Base-by-base conservation (phyloP, 352 stramenopile species). In the Blastocystis sp. region DNA sequence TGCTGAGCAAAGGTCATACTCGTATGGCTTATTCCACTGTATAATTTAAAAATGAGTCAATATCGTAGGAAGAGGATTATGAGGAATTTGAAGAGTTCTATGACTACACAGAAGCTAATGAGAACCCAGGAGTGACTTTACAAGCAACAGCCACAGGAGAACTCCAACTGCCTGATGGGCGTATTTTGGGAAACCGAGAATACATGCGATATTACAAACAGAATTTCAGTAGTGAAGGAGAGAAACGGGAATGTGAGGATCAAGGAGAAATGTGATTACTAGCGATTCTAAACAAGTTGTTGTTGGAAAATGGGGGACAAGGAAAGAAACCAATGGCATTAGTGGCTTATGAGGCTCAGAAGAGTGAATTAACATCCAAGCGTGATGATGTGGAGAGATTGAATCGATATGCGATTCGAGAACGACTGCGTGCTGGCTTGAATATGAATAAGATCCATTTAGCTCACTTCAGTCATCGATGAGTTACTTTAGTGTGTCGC, bases 191-290 rank as follows among this genome's bases (percentile, higher is more conserved):
- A n/a, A 92, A 93, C 32, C 93, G 94, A 67, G 92, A 94, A 85
- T 95, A 94, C 89, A 90, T 90, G 58, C 90, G 92, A 61, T 96
- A 95, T 89, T 96, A 96, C 91, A 93, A 93, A 58, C 93, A 96
- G 89, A 90, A 88, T 58, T 95, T 95, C 89, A 91, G 91, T 74
- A 92, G 91, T 3, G 92, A 95, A 29, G 92, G 95, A 43, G 75
- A 86, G 37, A 80, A 78, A 21, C 32, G 75, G 6, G 42, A 75
- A 19, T 43, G 57, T 86, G 42, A 46, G n/a, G 6, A 12, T 29
- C 19, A 6, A 11, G 19, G 16, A 37, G 6, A 9, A 58, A n/a
- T 56, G 19, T 74, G 3, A 80, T n/a, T 4, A 3, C 21, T 61
- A 80, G 67, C 67, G 2, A 52, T 80, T 16, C 3, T 42, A 16